Evolutionary conservation across 2,329 filamentous ascomycete species (phyloP), one percentile per base, ranked within the genome.

Genomic region (Simplicillium sp.): DNA sequence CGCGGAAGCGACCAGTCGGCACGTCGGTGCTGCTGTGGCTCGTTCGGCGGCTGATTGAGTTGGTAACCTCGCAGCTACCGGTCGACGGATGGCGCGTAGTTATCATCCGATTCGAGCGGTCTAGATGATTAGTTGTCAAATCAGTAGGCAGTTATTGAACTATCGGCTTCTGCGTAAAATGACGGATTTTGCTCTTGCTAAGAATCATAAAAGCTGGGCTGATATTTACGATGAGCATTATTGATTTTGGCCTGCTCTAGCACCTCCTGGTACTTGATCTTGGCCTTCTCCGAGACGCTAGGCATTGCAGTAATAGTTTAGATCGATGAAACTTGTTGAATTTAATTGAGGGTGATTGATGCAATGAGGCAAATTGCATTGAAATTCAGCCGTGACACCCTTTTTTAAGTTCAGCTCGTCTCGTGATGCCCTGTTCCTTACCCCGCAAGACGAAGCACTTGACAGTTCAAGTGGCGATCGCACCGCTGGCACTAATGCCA

Each of bases 51-150:
- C 35, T 41, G 25, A 46, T 46, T 7, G 44, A 46, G 20, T 46
- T 46, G 16, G 44, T 37, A 3, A 44, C 20, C 31, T 39, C 44
- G 36, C 44, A 44, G 29, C 41, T 18, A n/a, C 44, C 44, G 15
- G 41, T 41, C 8, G 44, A 46, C 3, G 44, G 41, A n/a, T 46
- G 38, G 11, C 44, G 41, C 17, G 44, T 46, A 14, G 44, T 38
- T 2, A 44, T 14, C 4, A 46, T 34, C 11, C 44, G 44, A 38
- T 44, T 46, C 12, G 38, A 41, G 29, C 41, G 38, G 36, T 46
- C 44, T 46, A 17, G 29, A 13, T 29, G 8, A 8, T 35, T 29
- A 35, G 14, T 28, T 25, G n/a, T 11, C 20, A 25, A 25, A 25
- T 25, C 20, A 25, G 20, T 25, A 25, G 20, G 9, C 6, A 25